These are phyloP conservation scores for Keqinozyma sinolaborantium DNA, from an alignment of 1,139 yeast genomes.

Conservation along the genomic window DNA sequence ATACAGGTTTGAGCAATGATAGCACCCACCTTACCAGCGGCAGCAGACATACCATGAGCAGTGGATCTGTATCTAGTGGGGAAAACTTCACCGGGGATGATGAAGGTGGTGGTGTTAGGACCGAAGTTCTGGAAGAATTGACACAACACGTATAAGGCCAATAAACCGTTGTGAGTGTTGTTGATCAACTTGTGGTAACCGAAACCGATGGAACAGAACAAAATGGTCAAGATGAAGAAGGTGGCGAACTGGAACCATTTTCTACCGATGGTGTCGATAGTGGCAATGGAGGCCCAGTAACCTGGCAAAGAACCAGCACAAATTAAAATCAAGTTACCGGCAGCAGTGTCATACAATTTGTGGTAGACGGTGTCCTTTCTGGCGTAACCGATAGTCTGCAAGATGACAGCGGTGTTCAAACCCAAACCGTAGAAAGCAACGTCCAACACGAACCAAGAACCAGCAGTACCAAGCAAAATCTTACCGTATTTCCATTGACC, in stretches of 20 bases:
- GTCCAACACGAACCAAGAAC: conserved; percentile 95
- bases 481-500: conserved; percentile 86
- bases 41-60: conserved; percentile 98
- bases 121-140: conserved; percentile 90
- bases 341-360: conserved; percentile 69
- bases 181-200: conserved; percentile 59
- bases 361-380: conserved; percentile 64
- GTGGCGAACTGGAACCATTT: conserved; percentile 76
- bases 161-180: conserved; percentile 52
- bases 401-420: conserved; percentile 73
- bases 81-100: conserved; percentile 94
- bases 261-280: conserved; percentile 77
- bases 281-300: conserved; percentile 78
- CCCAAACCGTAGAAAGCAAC: conserved; percentile 92
- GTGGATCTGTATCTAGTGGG: conserved; percentile 98
- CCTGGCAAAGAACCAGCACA: conserved; percentile 95
- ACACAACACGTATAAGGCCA: conserved; percentile 70
- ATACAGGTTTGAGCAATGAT: conserved; percentile 89
- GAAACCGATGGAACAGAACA: conserved; percentile 75
- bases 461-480: conserved; percentile 88
- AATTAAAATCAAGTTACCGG: conserved; percentile 83
- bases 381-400: conserved; percentile 83
- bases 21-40: conserved; percentile 94
- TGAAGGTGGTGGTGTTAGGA: conserved; percentile 94
- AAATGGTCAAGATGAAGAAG: conserved; percentile 61